These are phyloP conservation scores for Ogataea methylovora DNA, from an alignment of 805 yeast species.

Conservation along the genomic window DNA sequence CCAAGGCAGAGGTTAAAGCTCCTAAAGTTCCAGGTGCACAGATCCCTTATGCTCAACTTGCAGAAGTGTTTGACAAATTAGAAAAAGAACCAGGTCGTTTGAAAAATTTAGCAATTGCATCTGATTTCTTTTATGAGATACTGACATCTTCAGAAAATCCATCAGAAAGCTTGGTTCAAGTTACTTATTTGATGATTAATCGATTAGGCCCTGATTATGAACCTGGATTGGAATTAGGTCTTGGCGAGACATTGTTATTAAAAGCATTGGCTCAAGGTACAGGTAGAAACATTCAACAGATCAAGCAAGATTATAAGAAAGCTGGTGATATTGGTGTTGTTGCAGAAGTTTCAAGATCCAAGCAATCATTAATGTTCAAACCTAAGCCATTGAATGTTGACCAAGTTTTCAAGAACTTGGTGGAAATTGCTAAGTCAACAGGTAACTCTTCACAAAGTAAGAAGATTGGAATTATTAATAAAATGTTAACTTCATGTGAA, in stretches of 20 bases:
- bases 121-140: slow-evolving; percentile 64
- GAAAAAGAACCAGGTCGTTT: slow-evolving; percentile 79
- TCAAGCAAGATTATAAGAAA: slow-evolving; percentile 67
- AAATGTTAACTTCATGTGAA: slow-evolving; percentile 78
- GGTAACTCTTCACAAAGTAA: slow-evolving; percentile 78
- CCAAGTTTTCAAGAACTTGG: slow-evolving; percentile 65
- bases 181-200: slow-evolving; percentile 81
- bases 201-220: slow-evolving; percentile 93
- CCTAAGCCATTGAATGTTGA: slow-evolving; percentile 74
- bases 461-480: slow-evolving; percentile 74
- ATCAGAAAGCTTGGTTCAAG: slow-evolving; percentile 44
- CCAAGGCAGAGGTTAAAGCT: neutral
- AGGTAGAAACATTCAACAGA: slow-evolving; percentile 66
- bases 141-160: slow-evolving; percentile 35
- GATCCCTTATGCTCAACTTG: slow-evolving; percentile 35
- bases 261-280: slow-evolving; percentile 88
- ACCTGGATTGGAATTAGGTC: slow-evolving; percentile 78
- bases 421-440: slow-evolving; percentile 66
- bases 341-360: slow-evolving; percentile 75
- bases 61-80: slow-evolving; percentile 65
- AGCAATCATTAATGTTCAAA: slow-evolving; percentile 89
- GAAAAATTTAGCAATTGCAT: slow-evolving; percentile 68
- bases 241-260: slow-evolving; percentile 83
- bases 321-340: slow-evolving; percentile 88
- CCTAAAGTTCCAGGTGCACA: slow-evolving; percentile 10